These are phyloP conservation scores for Dryas drummondii DNA, from an alignment of 306 rosid genomes.

Conservation along the genomic window DNA sequence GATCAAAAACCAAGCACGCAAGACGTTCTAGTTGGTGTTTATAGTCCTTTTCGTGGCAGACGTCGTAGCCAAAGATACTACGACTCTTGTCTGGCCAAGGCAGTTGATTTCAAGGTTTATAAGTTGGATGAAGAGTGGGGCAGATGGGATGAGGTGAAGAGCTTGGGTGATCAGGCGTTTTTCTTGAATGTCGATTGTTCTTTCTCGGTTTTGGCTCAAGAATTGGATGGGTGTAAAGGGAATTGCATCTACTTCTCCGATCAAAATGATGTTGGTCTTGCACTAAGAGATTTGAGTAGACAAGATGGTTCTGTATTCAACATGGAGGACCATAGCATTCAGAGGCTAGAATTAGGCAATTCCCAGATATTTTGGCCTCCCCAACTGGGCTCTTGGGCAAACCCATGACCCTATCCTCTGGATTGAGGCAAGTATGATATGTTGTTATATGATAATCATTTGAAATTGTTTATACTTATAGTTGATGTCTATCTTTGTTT, in stretches of 20 bases:
- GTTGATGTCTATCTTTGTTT: too few species aligned
- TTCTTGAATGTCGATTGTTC: slow-evolving; percentile 36
- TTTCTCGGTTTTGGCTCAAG: slow-evolving; percentile 25
- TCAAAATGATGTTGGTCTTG: slow-evolving; percentile 6
- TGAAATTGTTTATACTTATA: too few species aligned
- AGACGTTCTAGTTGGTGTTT: too few species aligned
- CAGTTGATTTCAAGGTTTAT: slow-evolving; percentile 46
- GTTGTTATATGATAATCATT: too few species aligned
- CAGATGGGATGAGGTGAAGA: slow-evolving; percentile 36
- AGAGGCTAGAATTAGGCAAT: slow-evolving; percentile 17
- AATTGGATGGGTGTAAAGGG: slow-evolving; percentile 26
- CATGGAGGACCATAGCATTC: slow-evolving; percentile 36
- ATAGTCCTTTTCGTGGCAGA: neutral
- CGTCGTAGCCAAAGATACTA: neutral
- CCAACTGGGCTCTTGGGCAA: slow-evolving; percentile 7
- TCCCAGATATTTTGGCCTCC: slow-evolving; percentile 34
- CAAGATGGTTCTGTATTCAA: slow-evolving; percentile 37
- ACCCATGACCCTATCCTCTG: neutral
- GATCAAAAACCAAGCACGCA: slow-evolving; percentile 2
- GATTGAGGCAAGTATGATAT: neutral
- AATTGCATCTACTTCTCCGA: slow-evolving; percentile 46
- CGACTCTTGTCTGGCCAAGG: slow-evolving; percentile 9
- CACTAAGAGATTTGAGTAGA: slow-evolving; percentile 13
- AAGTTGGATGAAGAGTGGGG: slow-evolving; percentile 48
- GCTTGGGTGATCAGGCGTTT: slow-evolving; percentile 34